A percentile compares a stretch with the other conserved stretches of the same genome.
Conservation (phyloP, 2,329 filamentous ascomycete genomes). For the Neobulgaria alba region DNA sequence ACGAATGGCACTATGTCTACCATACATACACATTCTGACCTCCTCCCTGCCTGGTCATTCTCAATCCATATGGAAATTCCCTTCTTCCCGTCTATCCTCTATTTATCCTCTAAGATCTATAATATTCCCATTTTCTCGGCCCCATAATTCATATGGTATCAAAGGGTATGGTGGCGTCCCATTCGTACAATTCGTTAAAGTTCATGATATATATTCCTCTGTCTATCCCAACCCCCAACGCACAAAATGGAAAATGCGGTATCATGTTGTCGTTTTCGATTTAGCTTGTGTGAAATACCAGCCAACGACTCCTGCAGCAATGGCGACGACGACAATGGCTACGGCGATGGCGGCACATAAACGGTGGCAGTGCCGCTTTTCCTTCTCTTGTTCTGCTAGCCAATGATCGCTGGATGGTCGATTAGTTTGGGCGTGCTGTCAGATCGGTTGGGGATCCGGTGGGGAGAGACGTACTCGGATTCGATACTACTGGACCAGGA, state of each 20-base stretch:
- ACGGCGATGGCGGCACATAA: conserved; percentile 19
- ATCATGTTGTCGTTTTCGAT: not conserved
- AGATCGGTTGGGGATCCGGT: too few species aligned
- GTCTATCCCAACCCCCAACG: not conserved
- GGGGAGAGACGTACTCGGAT: too few species aligned
- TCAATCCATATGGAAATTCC: not conserved
- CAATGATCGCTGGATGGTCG: too few species aligned
- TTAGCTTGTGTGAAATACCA: conserved; percentile 19
- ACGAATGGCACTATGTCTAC: not conserved
- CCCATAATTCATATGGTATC: too few species aligned
- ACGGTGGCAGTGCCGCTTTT: conserved; percentile 24
- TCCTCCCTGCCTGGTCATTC: not conserved
- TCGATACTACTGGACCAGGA: conserved; percentile 2
- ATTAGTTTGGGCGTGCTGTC: too few species aligned
- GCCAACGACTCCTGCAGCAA: conserved; percentile 19
- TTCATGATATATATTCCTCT: not conserved
- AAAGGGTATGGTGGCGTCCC: too few species aligned
- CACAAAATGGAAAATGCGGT: not conserved
- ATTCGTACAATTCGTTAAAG: too few species aligned
- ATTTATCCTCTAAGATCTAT: too few species aligned
- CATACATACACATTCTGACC: not conserved
- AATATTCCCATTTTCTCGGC: too few species aligned
- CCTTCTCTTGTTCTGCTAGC: conserved; percentile 25
- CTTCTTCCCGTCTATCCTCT: not conserved
- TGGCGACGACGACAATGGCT: conserved; percentile 17